Percentiles rank a stretch among this genome's conserved stretches.
phyloP scores from a whole-genome alignment of 2,329 filamentous ascomycete species.

The Calonectria hongkongensis region DNA sequence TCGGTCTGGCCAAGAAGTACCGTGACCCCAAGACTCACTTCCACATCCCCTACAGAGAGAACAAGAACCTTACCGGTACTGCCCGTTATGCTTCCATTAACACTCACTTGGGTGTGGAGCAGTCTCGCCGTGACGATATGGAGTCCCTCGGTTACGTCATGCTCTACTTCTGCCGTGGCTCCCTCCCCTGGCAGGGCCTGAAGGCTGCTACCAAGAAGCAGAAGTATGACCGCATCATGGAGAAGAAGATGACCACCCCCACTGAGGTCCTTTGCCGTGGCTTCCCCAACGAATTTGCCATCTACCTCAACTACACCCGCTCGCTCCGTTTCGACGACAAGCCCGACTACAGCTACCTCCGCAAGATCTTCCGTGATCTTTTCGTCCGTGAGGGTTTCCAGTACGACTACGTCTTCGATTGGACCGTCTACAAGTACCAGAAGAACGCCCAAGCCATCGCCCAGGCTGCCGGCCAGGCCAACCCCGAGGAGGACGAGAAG shows the following conservation, averaged over 20 bases:
- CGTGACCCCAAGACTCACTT: slow-evolving; percentile 99
- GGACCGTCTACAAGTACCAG: slow-evolving; percentile 99
- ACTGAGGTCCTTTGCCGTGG: slow-evolving; percentile 99
- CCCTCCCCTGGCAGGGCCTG: slow-evolving; percentile 97
- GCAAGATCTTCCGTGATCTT: slow-evolving; percentile 99
- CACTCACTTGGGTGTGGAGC: slow-evolving; percentile 98
- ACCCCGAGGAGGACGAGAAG: slow-evolving; percentile 86
- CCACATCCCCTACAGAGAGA: slow-evolving; percentile 99
- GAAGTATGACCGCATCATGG: slow-evolving; percentile 99
- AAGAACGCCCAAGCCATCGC: slow-evolving; percentile 98
- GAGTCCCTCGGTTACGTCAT: slow-evolving; percentile 99
- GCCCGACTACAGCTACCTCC: slow-evolving; percentile 99
- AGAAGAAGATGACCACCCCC: slow-evolving; percentile 99
- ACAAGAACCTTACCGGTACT: slow-evolving; percentile 99
- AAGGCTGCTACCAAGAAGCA: slow-evolving; percentile 99
- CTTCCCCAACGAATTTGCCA: slow-evolving; percentile 99
- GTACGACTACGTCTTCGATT: slow-evolving; percentile 99
- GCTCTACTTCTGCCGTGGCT: slow-evolving; percentile 99
- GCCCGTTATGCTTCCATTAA: slow-evolving; percentile 99
- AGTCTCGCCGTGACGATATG: slow-evolving; percentile 99
- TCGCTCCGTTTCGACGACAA: slow-evolving; percentile 99
- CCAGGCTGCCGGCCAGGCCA: slow-evolving; percentile 81
- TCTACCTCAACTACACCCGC: slow-evolving; percentile 99
- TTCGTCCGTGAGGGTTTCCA: slow-evolving; percentile 99
- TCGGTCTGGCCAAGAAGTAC: slow-evolving; percentile 99